These are phyloP conservation scores for Yamadazyma mexicana DNA, from an alignment of 1,139 yeast genomes.

Conservation along the genomic window DNA sequence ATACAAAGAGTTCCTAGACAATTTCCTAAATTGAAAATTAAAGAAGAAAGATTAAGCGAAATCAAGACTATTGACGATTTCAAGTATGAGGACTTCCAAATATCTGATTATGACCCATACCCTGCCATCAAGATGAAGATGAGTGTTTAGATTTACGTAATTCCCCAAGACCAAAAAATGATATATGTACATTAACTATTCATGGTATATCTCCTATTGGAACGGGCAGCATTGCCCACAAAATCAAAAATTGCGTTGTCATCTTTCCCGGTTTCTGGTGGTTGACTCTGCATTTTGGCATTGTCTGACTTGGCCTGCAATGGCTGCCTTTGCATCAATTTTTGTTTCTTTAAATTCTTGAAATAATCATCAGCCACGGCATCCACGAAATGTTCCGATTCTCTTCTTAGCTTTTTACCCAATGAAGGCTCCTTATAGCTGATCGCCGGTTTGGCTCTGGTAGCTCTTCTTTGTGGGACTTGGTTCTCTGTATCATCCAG, in stretches of 20 bases:
- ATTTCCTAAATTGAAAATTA: slow-evolving; percentile 78
- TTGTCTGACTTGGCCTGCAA: slow-evolving; percentile 1
- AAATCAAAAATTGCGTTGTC: slow-evolving; percentile 6
- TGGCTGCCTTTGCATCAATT: slow-evolving; percentile 5
- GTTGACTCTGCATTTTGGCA: not conserved
- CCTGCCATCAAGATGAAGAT: slow-evolving; percentile 84
- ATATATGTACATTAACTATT: slow-evolving; percentile 6
- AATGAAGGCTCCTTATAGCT: slow-evolving; percentile 71
- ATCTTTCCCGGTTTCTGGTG: not conserved
- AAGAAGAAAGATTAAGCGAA: slow-evolving; percentile 46
- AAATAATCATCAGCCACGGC: slow-evolving; percentile 36
- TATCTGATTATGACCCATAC: slow-evolving; percentile 77
- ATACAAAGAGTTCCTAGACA: slow-evolving; percentile 67
- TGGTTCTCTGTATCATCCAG: not conserved
- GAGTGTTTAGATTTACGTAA: slow-evolving; percentile 50
- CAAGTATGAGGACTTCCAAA: slow-evolving; percentile 80
- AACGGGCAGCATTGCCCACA: slow-evolving; percentile 7
- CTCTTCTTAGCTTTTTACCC: slow-evolving; percentile 69
- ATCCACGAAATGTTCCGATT: slow-evolving; percentile 58
- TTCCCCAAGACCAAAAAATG: not conserved
- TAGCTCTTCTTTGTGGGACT: slow-evolving; percentile 2
- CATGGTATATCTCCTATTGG: slow-evolving; percentile 9
- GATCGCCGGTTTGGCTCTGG: slow-evolving; percentile 36
- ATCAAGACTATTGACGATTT: slow-evolving; percentile 82
- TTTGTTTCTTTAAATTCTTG: slow-evolving; percentile 17